Evolutionary conservation across 441 rosid species (phyloP).

Genomic region (Pelargonium citronellum): DNA sequence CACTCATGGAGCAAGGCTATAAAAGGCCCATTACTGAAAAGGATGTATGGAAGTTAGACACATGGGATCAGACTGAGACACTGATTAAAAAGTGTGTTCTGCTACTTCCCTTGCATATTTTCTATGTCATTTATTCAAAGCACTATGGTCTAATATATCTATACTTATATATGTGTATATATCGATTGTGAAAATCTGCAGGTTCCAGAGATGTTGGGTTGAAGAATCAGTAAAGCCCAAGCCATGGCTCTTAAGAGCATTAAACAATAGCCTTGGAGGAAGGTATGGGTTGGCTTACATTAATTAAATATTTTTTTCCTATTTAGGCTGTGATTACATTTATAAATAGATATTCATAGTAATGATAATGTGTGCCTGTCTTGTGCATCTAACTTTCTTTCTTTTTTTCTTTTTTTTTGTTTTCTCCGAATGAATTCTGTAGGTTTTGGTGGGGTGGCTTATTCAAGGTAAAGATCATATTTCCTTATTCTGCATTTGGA

Average conservation of each 20-base stretch:
- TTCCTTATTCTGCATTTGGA: conserved; percentile 3
- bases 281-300: conserved; percentile 39
- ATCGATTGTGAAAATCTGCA: conserved; percentile 28
- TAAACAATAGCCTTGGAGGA: conserved; percentile 81
- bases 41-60: conserved; percentile 91
- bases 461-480: conserved; percentile 69
- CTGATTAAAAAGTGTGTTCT: conserved; percentile 49
- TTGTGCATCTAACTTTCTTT: conserved; percentile 20
- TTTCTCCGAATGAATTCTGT: conserved; percentile 15
- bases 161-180: conserved; percentile 3
- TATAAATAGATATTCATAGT: background rate
- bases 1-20: conserved; percentile 86
- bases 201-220: conserved; percentile 86
- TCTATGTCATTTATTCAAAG: background rate
- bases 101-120: conserved; percentile 8
- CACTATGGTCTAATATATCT: background rate
- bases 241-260: conserved; percentile 92
- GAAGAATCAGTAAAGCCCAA: conserved; percentile 64
- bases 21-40: conserved; percentile 85
- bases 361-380: background rate
- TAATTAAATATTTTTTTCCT: background rate
- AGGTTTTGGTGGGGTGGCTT: conserved; percentile 99
- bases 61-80: conserved; percentile 87
- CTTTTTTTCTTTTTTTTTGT: conserved; percentile 21
- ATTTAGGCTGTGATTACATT: background rate